A percentile compares a stretch with the other conserved stretches of the same genome.
Evolutionary conservation across 345 rosid species (phyloP).

Genomic region (Populus deltoides): DNA sequence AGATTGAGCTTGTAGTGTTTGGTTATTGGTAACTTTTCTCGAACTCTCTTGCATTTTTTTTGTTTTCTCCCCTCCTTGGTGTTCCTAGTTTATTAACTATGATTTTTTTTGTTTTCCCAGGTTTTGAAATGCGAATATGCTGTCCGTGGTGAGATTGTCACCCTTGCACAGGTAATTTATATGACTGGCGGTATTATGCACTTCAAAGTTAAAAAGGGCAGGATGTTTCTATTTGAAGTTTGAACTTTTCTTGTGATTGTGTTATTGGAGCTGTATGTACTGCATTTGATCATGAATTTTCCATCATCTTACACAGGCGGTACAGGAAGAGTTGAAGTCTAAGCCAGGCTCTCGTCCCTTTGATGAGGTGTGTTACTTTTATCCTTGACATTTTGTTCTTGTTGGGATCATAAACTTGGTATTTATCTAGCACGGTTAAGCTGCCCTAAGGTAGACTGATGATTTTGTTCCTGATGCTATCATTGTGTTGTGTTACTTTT

Average conservation of each 20-base stretch:
- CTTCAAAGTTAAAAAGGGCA: not conserved
- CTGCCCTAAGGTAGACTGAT: not conserved
- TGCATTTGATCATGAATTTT: not conserved
- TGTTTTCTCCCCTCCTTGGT: too few species aligned
- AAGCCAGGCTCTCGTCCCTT: slow-evolving; percentile 73
- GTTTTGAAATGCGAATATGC: slow-evolving; percentile 88
- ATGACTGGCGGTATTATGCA: not conserved
- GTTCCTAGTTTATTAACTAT: not conserved
- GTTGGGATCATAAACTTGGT: not conserved
- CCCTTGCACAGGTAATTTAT: slow-evolving; percentile 72
- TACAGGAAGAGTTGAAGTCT: slow-evolving; percentile 68
- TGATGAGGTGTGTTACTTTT: slow-evolving; percentile 60
- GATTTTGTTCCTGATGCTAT: not conserved
- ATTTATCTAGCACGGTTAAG: not conserved
- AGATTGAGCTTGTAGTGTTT: not conserved
- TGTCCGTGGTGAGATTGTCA: slow-evolving; percentile 95
- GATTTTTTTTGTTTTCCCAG: slow-evolving; percentile 34
- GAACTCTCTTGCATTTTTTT: not conserved
- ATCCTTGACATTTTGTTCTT: not conserved
- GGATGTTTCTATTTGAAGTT: not conserved
- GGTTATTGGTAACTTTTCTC: slow-evolving; percentile 9
- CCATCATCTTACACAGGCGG: slow-evolving; percentile 36
- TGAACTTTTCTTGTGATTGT: not conserved
- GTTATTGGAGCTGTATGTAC: not conserved
- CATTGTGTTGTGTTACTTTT: not conserved